phyloP scores from a whole-genome alignment of 306 rosid genomes.

The Trifolium fragiferum region DNA sequence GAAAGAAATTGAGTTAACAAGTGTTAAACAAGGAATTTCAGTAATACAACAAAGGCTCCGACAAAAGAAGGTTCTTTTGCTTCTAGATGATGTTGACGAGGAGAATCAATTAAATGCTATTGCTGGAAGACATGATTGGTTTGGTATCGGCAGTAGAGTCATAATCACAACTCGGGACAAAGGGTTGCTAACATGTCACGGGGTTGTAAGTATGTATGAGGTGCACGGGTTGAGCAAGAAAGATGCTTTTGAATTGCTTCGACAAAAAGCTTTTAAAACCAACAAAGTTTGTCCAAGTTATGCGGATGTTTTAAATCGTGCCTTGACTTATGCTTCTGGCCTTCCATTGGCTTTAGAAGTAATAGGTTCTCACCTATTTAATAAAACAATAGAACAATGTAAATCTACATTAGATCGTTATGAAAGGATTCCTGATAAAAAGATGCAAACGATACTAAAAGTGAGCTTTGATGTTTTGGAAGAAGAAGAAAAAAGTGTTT shows the following conservation, averaged over 20 bases:
- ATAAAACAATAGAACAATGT: neutral
- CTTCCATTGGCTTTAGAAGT: neutral
- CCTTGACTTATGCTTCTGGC: neutral
- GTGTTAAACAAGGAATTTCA: neutral
- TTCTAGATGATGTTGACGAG: conserved; percentile 31
- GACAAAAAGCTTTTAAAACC: neutral
- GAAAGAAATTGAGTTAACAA: neutral
- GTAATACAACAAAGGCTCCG: neutral
- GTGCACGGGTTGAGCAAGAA: neutral
- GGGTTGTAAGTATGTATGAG: neutral
- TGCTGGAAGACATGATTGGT: conserved; percentile 10
- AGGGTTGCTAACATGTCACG: conserved; percentile 17
- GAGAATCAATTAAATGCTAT: conserved; percentile 16
- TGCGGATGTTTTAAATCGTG: neutral
- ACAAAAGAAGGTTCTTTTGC: neutral
- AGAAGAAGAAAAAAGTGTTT: neutral
- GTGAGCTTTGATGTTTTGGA: neutral
- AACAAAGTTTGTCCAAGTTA: neutral
- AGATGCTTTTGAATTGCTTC: conserved; percentile 22
- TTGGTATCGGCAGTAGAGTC: conserved; percentile 40
- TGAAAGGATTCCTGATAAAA: neutral
- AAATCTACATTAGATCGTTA: neutral
- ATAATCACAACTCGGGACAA: conserved; percentile 43
- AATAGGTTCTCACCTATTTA: neutral
- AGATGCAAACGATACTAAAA: neutral